Base-by-base conservation (phyloP, 495 filamentous ascomycete species). In the Astrothelium macrocarpum region DNA sequence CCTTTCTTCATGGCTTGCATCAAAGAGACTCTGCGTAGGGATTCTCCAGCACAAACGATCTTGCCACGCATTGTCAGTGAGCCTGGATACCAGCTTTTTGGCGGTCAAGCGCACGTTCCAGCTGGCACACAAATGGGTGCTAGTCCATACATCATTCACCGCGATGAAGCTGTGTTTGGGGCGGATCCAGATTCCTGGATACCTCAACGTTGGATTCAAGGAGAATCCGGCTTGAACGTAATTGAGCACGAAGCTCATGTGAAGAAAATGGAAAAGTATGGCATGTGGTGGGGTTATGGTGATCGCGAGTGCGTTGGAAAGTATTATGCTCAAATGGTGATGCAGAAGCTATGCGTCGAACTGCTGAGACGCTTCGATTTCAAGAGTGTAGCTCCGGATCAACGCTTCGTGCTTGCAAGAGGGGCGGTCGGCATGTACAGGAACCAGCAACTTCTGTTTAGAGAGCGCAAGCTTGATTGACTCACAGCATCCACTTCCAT, bases 321-420 rank as follows among this genome's bases (percentile, higher is more conserved):
- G 42, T 63, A 74, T 46, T 67, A 74, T 53, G 62, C 65, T 3
- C 68, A 63, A 34, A 46, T 74, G 29, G 72, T 74, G 65, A 60
- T 74, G 23, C 49, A 64, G 25, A 74, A 74, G 62, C n/a, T 72
- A 1, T 65, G 72, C 0, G 66, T 72, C 18, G 60, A 66, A 29
- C 31, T 74, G 45, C 31, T 74, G 60, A 43, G 62, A 61, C n/a
- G 65, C 39, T 70, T 64, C 58, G 65, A 70, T 53, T 65, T 70
- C 34, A 36, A 23, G 64, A 53, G 66, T 16, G 64, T 49, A 29
- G 46, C 61, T 18, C 65, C 67, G 60, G 65, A 67, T 7, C 36
- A 16, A 39, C 36, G 36, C 36, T 39, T 39, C 16, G 16, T 16
- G 36, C 36, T 7, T 39, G 36, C 36, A 39, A 5, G 36, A 39